Evolutionary conservation across 106 monocot genomes (phyloP).

Genomic region (Vanilla planifolia): DNA sequence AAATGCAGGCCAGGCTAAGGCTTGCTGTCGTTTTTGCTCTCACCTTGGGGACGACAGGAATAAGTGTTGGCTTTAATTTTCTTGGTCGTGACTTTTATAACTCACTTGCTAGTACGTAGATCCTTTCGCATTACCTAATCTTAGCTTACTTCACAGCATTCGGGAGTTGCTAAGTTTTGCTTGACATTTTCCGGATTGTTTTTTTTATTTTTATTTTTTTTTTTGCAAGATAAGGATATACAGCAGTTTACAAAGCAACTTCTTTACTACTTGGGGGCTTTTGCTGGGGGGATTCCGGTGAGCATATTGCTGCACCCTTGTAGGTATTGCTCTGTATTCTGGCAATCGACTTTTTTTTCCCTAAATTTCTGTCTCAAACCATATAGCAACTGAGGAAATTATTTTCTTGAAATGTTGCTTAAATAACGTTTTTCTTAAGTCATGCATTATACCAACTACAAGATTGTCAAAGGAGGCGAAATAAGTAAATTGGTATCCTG

Average conservation of each 20-base stretch:
- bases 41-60: slow-evolving; percentile 82
- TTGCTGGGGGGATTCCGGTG: slow-evolving; percentile 99
- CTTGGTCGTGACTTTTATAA: slow-evolving; percentile 90
- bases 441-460: no score
- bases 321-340: slow-evolving; percentile 70
- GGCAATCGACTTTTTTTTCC: neutral
- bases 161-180: neutral
- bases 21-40: slow-evolving; percentile 88
- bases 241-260: slow-evolving; percentile 89
- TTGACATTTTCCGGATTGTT: no score
- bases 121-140: neutral
- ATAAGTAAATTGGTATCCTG: neutral
- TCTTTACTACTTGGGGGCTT: slow-evolving; percentile 77
- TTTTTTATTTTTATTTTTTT: neutral
- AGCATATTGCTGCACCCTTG: slow-evolving; percentile 87
- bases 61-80: slow-evolving; percentile 74
- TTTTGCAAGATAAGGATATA: slow-evolving; percentile 87
- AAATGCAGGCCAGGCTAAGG: slow-evolving; percentile 70
- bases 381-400: no score
- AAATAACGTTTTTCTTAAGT: no score
- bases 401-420: no score
- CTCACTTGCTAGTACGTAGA: slow-evolving; percentile 85
- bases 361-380: neutral
- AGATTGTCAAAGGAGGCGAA: neutral
- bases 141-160: neutral